Conservation (phyloP, 371 early-diverging fungal genomes). For the Mortierella sp. region DNA sequence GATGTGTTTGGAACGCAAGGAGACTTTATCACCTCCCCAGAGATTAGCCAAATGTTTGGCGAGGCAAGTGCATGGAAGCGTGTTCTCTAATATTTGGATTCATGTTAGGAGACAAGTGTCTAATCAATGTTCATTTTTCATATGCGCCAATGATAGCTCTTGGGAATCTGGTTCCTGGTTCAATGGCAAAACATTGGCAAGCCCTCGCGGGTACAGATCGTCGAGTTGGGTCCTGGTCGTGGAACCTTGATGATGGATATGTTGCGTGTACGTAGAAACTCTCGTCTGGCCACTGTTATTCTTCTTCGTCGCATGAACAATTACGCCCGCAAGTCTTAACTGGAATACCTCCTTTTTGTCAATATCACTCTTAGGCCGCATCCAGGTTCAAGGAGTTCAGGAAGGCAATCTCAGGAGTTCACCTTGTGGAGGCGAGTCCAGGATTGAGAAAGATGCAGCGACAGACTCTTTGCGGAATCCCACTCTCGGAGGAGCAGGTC, state of each 20-base stretch:
- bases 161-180: constrained; percentile 85
- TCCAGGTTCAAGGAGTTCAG: constrained; percentile 77
- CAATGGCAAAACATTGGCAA: constrained; percentile 78
- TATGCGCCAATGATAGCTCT: constrained; percentile 59
- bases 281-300: not conserved
- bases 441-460: constrained; percentile 81
- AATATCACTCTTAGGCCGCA: constrained; percentile 61
- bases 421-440: constrained; percentile 90
- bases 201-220: constrained; percentile 75
- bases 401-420: constrained; percentile 73
- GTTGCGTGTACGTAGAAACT: constrained; percentile 73
- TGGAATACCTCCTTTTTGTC: not conserved
- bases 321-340: not conserved
- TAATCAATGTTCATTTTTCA: not conserved
- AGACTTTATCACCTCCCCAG: constrained; percentile 97
- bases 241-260: constrained; percentile 96
- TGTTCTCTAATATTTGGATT: not conserved
- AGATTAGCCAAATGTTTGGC: constrained; percentile 98
- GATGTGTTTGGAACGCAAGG: constrained; percentile 96
- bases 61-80: constrained; percentile 69
- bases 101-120: not conserved
- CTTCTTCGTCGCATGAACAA: not conserved
- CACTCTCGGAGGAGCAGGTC: constrained; percentile 57
- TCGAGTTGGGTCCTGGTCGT: constrained; percentile 96
- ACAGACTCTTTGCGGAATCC: constrained; percentile 64